A percentile compares a stretch with the other conserved stretches of the same genome.
Conservation (phyloP, 2,329 filamentous ascomycete genomes). For the Aureobasidium pullulans region DNA sequence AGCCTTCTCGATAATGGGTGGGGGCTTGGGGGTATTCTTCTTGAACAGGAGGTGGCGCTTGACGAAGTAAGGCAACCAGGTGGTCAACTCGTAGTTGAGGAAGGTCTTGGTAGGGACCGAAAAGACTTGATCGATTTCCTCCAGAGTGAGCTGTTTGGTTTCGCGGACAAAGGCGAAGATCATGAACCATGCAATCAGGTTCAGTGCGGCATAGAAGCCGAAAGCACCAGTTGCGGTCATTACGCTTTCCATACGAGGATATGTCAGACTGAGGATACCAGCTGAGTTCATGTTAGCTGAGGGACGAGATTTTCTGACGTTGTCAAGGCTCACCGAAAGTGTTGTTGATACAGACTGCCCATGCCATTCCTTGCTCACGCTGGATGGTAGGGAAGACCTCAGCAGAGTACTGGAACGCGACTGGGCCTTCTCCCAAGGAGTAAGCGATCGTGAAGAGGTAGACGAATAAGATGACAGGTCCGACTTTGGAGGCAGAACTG, state of each 20-base stretch:
- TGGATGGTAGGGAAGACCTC: slow-evolving; percentile 41
- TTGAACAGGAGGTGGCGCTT: slow-evolving; percentile 33
- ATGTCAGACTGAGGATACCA: slow-evolving; percentile 32
- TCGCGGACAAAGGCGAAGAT: slow-evolving; percentile 37
- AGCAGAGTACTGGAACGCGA: slow-evolving; percentile 36
- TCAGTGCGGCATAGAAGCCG: slow-evolving; percentile 51
- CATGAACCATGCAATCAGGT: slow-evolving; percentile 48
- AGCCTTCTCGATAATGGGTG: slow-evolving; percentile 31
- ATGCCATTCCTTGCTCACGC: slow-evolving; percentile 39
- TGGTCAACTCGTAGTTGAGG: slow-evolving; percentile 32
- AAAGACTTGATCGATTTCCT: slow-evolving; percentile 44
- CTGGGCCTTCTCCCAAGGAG: slow-evolving; percentile 37
- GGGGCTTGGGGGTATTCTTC: slow-evolving; percentile 30
- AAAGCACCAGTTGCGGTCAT: slow-evolving; percentile 50
- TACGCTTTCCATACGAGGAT: too few species aligned
- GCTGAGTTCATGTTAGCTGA: slow-evolving; percentile 16
- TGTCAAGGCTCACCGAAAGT: slow-evolving; percentile 49
- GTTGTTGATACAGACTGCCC: slow-evolving; percentile 52
- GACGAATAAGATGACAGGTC: slow-evolving; percentile 33
- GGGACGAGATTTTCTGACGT: not conserved
- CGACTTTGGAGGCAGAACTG: too few species aligned
- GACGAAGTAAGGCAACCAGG: slow-evolving; percentile 36
- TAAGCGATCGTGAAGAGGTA: slow-evolving; percentile 49
- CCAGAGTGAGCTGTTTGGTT: slow-evolving; percentile 39
- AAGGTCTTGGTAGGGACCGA: slow-evolving; percentile 37